Conservation (phyloP, 176 grass and related monocot genomes). For the Oryza nivara region DNA sequence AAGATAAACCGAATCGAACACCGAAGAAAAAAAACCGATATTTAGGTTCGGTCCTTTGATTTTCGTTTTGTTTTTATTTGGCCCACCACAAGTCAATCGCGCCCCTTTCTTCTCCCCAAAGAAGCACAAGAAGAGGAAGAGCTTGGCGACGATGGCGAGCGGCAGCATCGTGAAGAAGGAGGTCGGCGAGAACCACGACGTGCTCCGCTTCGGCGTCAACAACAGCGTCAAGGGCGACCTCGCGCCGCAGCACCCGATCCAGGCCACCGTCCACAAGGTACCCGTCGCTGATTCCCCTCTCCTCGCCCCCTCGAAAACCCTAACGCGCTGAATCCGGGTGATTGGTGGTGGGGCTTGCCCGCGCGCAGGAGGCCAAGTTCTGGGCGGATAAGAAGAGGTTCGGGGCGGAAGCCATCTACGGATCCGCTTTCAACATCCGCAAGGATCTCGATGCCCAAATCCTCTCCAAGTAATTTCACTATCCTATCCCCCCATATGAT, state of each 20-base stretch:
- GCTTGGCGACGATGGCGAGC: conserved; percentile 43
- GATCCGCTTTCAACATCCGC: conserved; percentile 78
- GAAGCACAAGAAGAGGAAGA: neutral
- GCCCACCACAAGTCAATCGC: no score
- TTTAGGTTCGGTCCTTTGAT: no score
- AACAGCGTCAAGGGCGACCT: conserved; percentile 49
- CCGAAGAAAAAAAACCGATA: no score
- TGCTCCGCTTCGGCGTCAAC: neutral
- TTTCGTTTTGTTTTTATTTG: no score
- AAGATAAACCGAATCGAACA: no score
- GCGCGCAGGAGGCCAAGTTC: conserved; percentile 22
- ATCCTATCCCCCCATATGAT: neutral
- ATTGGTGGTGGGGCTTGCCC: neutral
- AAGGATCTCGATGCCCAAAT: conserved; percentile 73
- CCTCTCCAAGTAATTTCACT: conserved; percentile 55
- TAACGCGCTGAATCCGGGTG: conserved; percentile 26
- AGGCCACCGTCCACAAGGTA: conserved; percentile 55
- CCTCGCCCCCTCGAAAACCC: neutral
- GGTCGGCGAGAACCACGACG: conserved; percentile 32
- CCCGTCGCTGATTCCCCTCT: neutral
- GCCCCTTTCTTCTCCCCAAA: conserved; percentile 44
- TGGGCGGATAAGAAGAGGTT: conserved; percentile 66
- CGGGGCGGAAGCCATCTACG: conserved; percentile 59
- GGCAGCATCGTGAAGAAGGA: conserved; percentile 54
- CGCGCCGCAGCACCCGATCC: conserved; percentile 52